Base-by-base conservation (phyloP, 306 rosid genomes). In the Inga laurina region DNA sequence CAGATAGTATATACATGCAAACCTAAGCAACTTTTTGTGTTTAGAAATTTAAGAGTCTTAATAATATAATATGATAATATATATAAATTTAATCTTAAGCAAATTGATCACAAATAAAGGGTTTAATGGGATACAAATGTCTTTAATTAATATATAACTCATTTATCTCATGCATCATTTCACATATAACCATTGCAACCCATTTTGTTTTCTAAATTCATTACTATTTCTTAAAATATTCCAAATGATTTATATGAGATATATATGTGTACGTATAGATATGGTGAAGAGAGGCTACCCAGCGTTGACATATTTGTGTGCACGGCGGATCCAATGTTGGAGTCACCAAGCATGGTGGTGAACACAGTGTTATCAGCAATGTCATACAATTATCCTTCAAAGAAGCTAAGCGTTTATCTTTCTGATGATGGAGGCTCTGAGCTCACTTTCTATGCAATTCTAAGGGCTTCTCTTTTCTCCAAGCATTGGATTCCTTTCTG, bases 351-450 rank as follows among this genome's bases (percentile, higher is more conserved):
- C 0, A 68, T 93, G 87, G 94, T 89, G 90, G 82, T 93, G 14
- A 93, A 78, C 89, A 93, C 94, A 11, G 82, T 93, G 0, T 84
- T 93, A 72, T 89, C 93, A 4, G 88, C 77, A 0, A 86, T 93
- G 90, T 74, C 91, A 0, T 91, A 75, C 75, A 86, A 90, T 51
- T 91, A 91, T 70, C 93, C 97, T 39, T 44, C 92, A 3, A 82
- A 89, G 12, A 93, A 90, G 84, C 22, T 93, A 54, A 82, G 78
- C 78, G 86, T 92, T 46, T 92, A 93, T 78, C 86, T 93, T 75
- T 90, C 97, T 22, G 97, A 92, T 41, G 97, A 93, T 71, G 97
- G 93, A 54, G 88, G 90, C 4, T 93, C 97, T 0, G 87, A 90
- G 30, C 16, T 90, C 27, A 93, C 97, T 61, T 92, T 88, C 85